Evolutionary conservation across 345 rosid genomes (phyloP), one percentile per base, ranked within the genome.

Genomic region (Gynandropsis gynandra): DNA sequence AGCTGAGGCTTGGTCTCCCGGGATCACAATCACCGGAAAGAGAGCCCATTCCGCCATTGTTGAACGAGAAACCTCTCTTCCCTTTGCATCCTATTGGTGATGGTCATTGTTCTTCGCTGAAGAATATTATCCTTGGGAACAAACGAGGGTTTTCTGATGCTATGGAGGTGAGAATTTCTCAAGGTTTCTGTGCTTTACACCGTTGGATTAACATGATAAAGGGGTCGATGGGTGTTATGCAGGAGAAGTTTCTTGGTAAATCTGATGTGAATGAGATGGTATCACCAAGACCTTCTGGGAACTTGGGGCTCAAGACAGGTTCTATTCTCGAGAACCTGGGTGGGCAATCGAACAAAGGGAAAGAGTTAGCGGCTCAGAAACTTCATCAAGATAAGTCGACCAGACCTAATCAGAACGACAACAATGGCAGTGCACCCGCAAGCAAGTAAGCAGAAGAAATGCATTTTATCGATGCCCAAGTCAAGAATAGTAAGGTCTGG

Each of bases 91-190:
- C 82, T 34, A 59, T 63, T 32, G 75, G 61, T 20, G 83, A 82
- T 61, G 56, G 61, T 34, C 60, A 66, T 52, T 68, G 51, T 59
- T 47, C 68, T 8, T 62, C 60, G 0, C 83, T 64, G 61, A 74
- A 76, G 65, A 68, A 42, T 60, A 65, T 76, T 21, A 63, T 70
- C 56, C 74, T 74, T 0, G 85, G 89, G 43, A 77, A 74, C 68
- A 83, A 83, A 68, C 71, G 87, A 71, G 90, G 81, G 29, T 82
- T 82, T 48, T 65, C 78, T 21, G 87, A 80, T 69, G 80, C 77
- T 31, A 78, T 83, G 79, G 76, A 80, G 87, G 87, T 76, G 55
- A 70, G 48, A 42, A 47, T 10, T 10, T 5, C 4, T 2, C n/a
- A 36, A 24, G 11, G 10, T 9, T 24, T 24, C 5, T 5, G 5